Percentiles rank a stretch among this genome's conserved stretches.
These are phyloP conservation scores for Cyberlindnera mycetangii DNA, from an alignment of 805 yeast species.

Conservation along the genomic window DNA sequence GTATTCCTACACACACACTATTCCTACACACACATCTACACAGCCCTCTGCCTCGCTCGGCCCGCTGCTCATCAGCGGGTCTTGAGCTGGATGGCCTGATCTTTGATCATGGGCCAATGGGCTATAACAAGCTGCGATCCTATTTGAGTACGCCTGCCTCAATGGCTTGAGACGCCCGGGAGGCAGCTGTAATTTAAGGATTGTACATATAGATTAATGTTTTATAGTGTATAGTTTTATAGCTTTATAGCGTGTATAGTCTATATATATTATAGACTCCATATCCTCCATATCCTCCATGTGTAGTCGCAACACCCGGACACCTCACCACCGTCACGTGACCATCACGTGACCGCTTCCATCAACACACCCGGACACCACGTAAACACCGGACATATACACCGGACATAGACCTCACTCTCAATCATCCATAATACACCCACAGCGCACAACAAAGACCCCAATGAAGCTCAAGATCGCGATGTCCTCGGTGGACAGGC, in stretches of 20 bases:
- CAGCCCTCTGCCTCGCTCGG: constrained; percentile 70
- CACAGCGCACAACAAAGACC: neutral
- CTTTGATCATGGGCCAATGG: constrained; percentile 33
- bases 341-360: no score
- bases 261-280: no score
- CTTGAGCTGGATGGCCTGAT: constrained; percentile 60
- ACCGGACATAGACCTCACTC: no score
- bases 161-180: constrained; percentile 26
- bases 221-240: neutral
- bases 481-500: constrained; percentile 28
- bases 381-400: no score
- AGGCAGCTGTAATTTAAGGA: constrained; percentile 29
- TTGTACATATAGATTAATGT: constrained; percentile 13
- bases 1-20: no score
- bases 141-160: constrained; percentile 61
- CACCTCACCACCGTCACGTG: no score
- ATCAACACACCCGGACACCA: no score
- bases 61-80: constrained; percentile 32
- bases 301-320: no score
- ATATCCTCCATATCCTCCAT: no score
- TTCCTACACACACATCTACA: neutral
- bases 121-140: constrained; percentile 43
- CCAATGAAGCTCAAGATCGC: constrained; percentile 33
- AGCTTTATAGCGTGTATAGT: neutral
- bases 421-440: no score